Percentiles rank a stretch among this genome's conserved stretches.
Conservation (phyloP, 2,329 filamentous ascomycete species). For the Pseudogymnoascus sp. region DNA sequence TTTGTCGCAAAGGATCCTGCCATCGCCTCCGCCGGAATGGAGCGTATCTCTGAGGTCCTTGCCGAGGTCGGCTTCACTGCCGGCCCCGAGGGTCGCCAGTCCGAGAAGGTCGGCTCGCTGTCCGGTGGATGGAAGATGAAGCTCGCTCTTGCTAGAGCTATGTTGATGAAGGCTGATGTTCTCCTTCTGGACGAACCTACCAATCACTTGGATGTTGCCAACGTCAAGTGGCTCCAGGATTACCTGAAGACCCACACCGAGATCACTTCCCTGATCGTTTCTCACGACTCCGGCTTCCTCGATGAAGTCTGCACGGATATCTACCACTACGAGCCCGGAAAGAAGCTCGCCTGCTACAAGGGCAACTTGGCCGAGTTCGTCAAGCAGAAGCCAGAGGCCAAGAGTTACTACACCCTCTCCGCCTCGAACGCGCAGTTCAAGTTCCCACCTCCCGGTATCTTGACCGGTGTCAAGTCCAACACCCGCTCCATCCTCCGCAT, state of each 20-base stretch:
- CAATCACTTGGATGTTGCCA: conserved; percentile 94
- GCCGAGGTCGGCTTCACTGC: conserved; percentile 89
- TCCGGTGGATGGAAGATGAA: conserved; percentile 99
- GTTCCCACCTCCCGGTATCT: conserved; percentile 90
- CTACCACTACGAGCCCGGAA: conserved; percentile 93
- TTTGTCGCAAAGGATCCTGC: conserved; percentile 87
- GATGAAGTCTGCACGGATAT: conserved; percentile 98
- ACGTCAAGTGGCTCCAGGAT: conserved; percentile 91
- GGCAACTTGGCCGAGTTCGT: conserved; percentile 82
- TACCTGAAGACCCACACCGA: conserved; percentile 95
- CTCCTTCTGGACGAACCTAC: conserved; percentile 96
- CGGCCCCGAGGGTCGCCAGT: conserved; percentile 82
- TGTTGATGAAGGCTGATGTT: conserved; percentile 96
- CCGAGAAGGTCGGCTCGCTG: conserved; percentile 84
- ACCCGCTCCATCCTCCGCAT: conserved; percentile 94
- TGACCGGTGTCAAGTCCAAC: conserved; percentile 90
- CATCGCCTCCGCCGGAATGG: conserved; percentile 69
- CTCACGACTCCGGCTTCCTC: conserved; percentile 95
- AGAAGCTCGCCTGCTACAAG: conserved; percentile 86
- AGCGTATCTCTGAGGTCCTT: conserved; percentile 78
- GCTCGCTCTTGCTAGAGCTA: conserved; percentile 87
- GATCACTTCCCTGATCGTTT: conserved; percentile 95
- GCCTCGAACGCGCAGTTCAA: conserved; percentile 90
- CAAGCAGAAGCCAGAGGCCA: conserved; percentile 82
- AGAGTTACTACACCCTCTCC: conserved; percentile 96